These are phyloP conservation scores for Arthrocladium fulminans DNA, from an alignment of 2,329 filamentous ascomycete genomes.

Conservation along the genomic window DNA sequence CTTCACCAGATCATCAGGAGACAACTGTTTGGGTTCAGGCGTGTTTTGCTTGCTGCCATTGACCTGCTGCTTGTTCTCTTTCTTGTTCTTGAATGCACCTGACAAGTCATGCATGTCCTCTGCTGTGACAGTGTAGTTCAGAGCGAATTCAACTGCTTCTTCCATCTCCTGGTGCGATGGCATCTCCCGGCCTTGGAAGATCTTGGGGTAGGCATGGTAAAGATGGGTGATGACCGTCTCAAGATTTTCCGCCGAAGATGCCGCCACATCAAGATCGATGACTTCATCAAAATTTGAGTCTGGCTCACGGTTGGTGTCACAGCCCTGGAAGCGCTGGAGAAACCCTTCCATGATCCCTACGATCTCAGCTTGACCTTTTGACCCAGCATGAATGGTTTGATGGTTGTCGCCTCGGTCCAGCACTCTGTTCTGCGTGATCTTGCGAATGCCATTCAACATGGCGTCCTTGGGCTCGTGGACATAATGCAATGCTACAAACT, in stretches of 20 bases:
- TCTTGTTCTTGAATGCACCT: constrained; percentile 38
- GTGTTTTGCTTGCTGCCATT: constrained; percentile 18
- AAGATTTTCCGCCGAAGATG: constrained; percentile 74
- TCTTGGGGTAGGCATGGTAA: constrained; percentile 65
- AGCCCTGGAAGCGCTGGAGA: constrained; percentile 71
- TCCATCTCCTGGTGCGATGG: constrained; percentile 69
- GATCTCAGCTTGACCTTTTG: constrained; percentile 62
- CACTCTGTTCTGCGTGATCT: constrained; percentile 68
- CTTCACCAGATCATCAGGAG: constrained; percentile 30
- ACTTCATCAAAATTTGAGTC: constrained; percentile 75
- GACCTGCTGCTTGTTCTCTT: constrained; percentile 22
- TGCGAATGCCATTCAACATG: constrained; percentile 62
- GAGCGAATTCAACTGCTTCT: constrained; percentile 63
- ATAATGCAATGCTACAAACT: constrained; percentile 79
- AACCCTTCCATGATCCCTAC: constrained; percentile 93
- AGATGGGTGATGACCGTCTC: constrained; percentile 67
- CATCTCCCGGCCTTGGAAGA: constrained; percentile 54
- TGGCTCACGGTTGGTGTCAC: constrained; percentile 57
- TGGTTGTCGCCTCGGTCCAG: constrained; percentile 87
- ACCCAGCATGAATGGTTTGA: constrained; percentile 87
- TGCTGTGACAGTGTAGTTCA: constrained; percentile 63
- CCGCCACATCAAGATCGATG: constrained; percentile 72
- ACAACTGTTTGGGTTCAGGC: constrained; percentile 24
- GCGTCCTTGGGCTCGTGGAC: constrained; percentile 58
- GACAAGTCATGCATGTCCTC: constrained; percentile 60